Evolutionary conservation across 768 basidiomycete genomes (phyloP).

Genomic region (Mycena vulgaris): DNA sequence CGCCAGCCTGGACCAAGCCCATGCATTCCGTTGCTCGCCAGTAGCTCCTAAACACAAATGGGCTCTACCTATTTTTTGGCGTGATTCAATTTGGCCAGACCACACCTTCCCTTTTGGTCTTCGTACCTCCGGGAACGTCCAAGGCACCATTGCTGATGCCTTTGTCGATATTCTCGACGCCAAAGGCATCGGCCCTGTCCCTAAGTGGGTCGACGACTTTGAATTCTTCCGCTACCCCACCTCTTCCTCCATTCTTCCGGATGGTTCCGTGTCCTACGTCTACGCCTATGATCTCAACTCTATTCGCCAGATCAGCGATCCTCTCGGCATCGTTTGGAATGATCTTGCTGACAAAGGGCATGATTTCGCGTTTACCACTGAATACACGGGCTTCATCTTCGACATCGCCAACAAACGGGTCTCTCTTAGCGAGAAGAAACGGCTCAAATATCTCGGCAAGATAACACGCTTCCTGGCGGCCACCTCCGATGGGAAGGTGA

Average conservation of each 20-base stretch:
- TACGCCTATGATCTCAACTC: constrained; percentile 1
- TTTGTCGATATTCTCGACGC: constrained; percentile 14
- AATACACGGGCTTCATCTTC: constrained; percentile 12
- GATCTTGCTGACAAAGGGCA: constrained; percentile 6
- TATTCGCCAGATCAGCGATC: not conserved
- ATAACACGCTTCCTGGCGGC: not conserved
- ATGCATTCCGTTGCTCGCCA: constrained; percentile 20
- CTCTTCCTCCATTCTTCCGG: not conserved
- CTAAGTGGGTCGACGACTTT: constrained; percentile 52
- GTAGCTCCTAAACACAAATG: constrained; percentile 22
- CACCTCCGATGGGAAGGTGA: not conserved
- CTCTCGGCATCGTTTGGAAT: constrained; percentile 23
- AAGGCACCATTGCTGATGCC: constrained; percentile 7
- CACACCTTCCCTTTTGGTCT: constrained; percentile 18
- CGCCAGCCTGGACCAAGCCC: constrained; percentile 32
- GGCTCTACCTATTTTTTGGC: constrained; percentile 5
- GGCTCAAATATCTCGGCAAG: constrained; percentile 10
- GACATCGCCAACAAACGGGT: constrained; percentile 5
- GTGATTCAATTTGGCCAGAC: constrained; percentile 8
- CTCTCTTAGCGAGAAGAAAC: constrained; percentile 11
- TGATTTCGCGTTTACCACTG: constrained; percentile 6
- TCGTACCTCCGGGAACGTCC: constrained; percentile 8
- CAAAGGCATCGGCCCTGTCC: constrained; percentile 29
- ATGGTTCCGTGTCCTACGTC: not conserved
- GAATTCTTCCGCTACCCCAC: constrained; percentile 42